Conservation (phyloP, 768 basidiomycete species). For the Lanmaoa pseudosensibilis region DNA sequence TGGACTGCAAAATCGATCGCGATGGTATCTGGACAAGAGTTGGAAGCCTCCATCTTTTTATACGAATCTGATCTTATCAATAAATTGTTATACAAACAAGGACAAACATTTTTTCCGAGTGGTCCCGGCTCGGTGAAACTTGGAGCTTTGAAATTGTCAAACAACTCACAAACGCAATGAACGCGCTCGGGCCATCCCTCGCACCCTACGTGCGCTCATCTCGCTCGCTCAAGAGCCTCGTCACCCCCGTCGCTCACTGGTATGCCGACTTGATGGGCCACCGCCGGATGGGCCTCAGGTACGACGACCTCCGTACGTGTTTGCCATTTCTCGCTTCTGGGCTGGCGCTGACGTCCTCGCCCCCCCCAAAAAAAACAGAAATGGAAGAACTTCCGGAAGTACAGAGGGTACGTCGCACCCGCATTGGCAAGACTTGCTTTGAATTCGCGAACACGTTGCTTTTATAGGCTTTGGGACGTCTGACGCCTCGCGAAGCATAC, state of each 20-base stretch:
- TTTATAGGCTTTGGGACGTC: slow-evolving; percentile 74
- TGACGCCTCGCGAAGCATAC: slow-evolving; percentile 77
- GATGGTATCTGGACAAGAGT: slow-evolving; percentile 18
- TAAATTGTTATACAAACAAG: slow-evolving; percentile 36
- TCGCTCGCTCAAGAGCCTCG: slow-evolving; percentile 60
- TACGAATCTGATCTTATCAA: slow-evolving; percentile 32
- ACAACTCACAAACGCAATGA: slow-evolving; percentile 20
- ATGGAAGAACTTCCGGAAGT: slow-evolving; percentile 77
- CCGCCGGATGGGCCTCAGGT: slow-evolving; percentile 84
- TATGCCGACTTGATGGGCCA: slow-evolving; percentile 82
- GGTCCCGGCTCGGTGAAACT: slow-evolving; percentile 1
- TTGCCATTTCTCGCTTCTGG: not conserved
- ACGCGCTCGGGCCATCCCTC: slow-evolving; percentile 67
- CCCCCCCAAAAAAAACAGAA: slow-evolving; percentile 40
- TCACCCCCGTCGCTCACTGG: slow-evolving; percentile 80
- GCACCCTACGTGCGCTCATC: slow-evolving; percentile 74
- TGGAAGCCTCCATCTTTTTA: no score
- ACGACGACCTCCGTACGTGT: slow-evolving; percentile 89
- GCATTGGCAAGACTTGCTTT: not conserved
- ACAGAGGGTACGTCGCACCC: slow-evolving; percentile 58
- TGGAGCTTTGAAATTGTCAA: not conserved
- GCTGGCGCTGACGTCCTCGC: no score
- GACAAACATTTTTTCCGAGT: slow-evolving; percentile 39
- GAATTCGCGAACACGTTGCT: not conserved
- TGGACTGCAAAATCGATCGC: slow-evolving; percentile 43